Conservation (phyloP, 73 alveolate genomes). For the Tetrahymena elliotti region DNA sequence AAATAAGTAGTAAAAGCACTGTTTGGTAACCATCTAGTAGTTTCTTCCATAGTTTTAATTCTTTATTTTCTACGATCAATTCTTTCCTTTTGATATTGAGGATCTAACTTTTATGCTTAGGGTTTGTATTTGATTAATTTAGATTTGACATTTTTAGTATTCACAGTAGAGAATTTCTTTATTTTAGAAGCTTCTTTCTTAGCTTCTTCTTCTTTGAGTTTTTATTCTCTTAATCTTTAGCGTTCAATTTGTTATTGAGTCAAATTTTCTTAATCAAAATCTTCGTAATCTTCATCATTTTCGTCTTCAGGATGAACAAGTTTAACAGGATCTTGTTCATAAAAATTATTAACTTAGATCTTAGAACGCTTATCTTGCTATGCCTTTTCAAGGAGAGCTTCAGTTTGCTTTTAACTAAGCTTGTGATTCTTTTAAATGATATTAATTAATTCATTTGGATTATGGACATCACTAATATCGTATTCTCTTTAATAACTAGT, state of each 20-base stretch:
- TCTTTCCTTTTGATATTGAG: conserved; percentile 17
- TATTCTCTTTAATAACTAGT: not conserved
- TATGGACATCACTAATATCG: not conserved
- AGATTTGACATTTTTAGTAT: not conserved
- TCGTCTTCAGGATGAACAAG: not conserved
- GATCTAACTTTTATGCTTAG: conserved; percentile 25
- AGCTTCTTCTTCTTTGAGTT: not conserved
- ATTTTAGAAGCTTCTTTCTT: not conserved
- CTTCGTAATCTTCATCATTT: not conserved
- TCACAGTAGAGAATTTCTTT: not conserved
- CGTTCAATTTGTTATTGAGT: not conserved
- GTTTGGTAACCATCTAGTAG: conserved; percentile 95
- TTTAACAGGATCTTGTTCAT: not conserved
- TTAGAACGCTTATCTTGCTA: not conserved
- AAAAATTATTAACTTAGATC: not conserved
- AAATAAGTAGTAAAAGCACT: conserved; percentile 88
- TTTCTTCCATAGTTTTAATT: conserved; percentile 66
- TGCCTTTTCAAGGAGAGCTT: not conserved
- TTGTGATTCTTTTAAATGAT: not conserved
- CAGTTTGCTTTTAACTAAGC: not conserved
- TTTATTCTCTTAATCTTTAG: not conserved
- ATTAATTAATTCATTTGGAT: not conserved
- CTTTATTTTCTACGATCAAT: conserved; percentile 42
- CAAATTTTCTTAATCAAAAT: not conserved
- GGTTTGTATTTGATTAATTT: not conserved